Evolutionary conservation across 140 eudicot genomes (phyloP), one percentile per base, ranked within the genome.

Genomic region (Cichorium intybus): DNA sequence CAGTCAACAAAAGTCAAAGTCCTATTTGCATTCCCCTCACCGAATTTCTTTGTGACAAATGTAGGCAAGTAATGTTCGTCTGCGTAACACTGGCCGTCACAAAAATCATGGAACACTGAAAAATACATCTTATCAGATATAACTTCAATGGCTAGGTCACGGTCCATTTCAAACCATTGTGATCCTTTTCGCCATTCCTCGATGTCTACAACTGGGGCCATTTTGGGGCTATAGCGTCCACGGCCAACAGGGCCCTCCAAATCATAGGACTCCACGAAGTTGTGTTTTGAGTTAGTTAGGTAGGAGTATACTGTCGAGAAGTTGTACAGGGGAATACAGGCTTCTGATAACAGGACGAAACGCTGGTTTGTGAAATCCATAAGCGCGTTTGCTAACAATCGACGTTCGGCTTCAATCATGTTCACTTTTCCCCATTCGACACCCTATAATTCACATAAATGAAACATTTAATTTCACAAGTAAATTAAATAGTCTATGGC

Each of bases 51-150:
- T 46, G 49, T 76, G 49, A 88, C 87, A 35, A 85, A 69, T 24
- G 96, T 88, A 15, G 96, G 95, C 55, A 88, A 46, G 78, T 88
- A 88, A 54, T 88, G 96, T 57, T 88, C 96, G 24, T 88, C 96
- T 0, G 95, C 76, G 39, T 85, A 88, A 54, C 96, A 88, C 0
- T 77, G 56, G 1, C 87, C 84, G 0, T 56, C 77, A 66, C 96
- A 88, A 41, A 72, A 73, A 31, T 74, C 75, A 46, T 82, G 85
- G 48, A 82, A 88, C 0, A 73, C 73, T 0, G 90, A 83, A 29
- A 88, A 85, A 57, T 88, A 85, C 6, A 7, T 65, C 51, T 22
- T 70, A 41, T 88, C 96, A 1, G 90, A 60, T 10, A 88, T 67
- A 59, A 88, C 84, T 57, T 85, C 96, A 0, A 85, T 5, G 10